Base-by-base conservation (phyloP, 768 basidiomycete species). In the Gelatoporia subvermispora region DNA sequence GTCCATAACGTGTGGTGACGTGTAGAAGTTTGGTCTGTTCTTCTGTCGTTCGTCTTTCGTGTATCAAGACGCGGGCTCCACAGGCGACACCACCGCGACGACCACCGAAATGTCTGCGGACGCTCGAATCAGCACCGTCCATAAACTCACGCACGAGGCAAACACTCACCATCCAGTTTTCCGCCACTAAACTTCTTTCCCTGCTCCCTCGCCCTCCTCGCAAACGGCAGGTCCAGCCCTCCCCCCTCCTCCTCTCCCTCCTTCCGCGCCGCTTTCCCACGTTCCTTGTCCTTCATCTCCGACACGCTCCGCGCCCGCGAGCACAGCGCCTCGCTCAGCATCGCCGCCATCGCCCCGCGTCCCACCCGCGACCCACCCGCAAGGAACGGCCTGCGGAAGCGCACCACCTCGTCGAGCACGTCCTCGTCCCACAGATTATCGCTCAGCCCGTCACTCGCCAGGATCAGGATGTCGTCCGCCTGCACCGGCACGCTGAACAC, bases 351-450 rank as follows among this genome's bases (percentile, higher is more conserved):
- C 8, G 82, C 74, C 54, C 72, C 71, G 37, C 78, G 68, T 15
- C 72, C 71, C 31, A 35, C 40, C 24, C 34, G 16, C n/a, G 35
- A 13, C n/a, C 13, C 31, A 23, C 43, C 35, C 28, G 51, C 21
- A 44, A 61, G 47, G 60, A 70, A 72, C 16, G 68, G 65, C 37
- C 58, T 61, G 45, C 74, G 73, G 64, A 87, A 82, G 34, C 82
- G 71, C 15, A 74, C 65, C 20, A 89, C 83, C 62, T 92, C 91
- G 51, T 93, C 91, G 15, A 93, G 66, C 16, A 93, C 79, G 51
- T 93, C 90, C 57, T 85, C 83, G 57, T 92, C 89, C 85, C 91
- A 93, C 20, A 93, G 68, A 59, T 93, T 93, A 65, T 93, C 91
- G 53, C 82, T 81, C 43, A 93, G 69, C 1, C 90, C 90, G 57